Evolutionary conservation across 2,329 filamentous ascomycete species (phyloP).

Genomic region (Nothomitra cinnamomea): DNA sequence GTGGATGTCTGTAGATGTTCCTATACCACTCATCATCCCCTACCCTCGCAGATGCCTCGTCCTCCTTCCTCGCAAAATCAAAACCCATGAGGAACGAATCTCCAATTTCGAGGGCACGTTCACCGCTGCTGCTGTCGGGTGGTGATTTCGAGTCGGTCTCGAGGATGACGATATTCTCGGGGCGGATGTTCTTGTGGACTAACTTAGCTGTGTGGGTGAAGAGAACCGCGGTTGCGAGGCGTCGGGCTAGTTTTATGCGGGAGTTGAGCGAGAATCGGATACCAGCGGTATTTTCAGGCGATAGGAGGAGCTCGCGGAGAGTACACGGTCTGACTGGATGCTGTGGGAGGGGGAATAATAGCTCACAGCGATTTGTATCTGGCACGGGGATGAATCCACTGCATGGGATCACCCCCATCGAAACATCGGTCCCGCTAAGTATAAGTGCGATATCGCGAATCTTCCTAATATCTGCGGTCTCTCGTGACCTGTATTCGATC

Average conservation of each 20-base stretch:
- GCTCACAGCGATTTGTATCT: background rate
- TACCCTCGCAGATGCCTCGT: background rate
- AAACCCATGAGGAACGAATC: background rate
- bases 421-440: background rate
- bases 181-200: constrained; percentile 30
- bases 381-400: background rate
- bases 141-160: constrained; percentile 6
- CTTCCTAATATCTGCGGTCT: background rate
- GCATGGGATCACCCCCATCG: background rate
- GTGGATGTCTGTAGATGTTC: constrained; percentile 35
- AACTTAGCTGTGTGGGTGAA: constrained; percentile 25
- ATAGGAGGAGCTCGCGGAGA: background rate
- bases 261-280: background rate
- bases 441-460: background rate
- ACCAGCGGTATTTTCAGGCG: background rate
- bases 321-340: background rate
- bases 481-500: background rate
- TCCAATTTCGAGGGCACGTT: background rate
- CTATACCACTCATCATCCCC: constrained; percentile 14
- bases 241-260: background rate
- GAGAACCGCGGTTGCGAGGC: constrained; percentile 4
- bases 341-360: background rate
- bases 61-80: background rate
- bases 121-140: background rate
- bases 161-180: constrained; percentile 24